Evolutionary conservation across 805 yeast genomes (phyloP).

Genomic region (Candida tammaniensis): DNA sequence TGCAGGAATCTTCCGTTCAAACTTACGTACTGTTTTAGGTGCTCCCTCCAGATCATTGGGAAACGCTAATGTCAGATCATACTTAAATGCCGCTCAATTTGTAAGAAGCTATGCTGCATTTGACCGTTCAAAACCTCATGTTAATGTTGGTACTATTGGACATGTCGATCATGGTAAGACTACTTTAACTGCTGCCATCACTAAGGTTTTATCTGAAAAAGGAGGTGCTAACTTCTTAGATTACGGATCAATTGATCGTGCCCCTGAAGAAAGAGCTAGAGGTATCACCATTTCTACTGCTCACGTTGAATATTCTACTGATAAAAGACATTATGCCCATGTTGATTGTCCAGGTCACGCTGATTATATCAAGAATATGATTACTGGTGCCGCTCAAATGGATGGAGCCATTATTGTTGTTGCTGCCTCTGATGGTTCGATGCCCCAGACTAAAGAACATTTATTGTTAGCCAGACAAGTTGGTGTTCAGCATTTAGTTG

Average conservation of each 20-base stretch:
- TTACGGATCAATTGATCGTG: constrained; percentile 90
- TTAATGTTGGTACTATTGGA: constrained; percentile 96
- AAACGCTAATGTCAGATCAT: not conserved
- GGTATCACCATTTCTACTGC: constrained; percentile 96
- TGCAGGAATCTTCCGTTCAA: constrained; percentile 4
- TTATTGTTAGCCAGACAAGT: constrained; percentile 97
- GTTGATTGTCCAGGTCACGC: constrained; percentile 96
- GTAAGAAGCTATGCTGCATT: constrained; percentile 62
- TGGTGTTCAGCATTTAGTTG: constrained; percentile 97
- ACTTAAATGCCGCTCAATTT: not conserved
- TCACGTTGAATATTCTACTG: constrained; percentile 90
- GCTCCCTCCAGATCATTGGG: too few relatives aligned
- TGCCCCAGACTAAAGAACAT: constrained; percentile 99
- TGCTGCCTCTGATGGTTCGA: constrained; percentile 98
- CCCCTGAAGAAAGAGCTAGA: constrained; percentile 97
- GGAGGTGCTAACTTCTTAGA: constrained; percentile 96
- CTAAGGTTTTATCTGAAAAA: constrained; percentile 81
- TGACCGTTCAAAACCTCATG: constrained; percentile 94
- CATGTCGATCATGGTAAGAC: constrained; percentile 99
- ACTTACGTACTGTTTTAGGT: constrained; percentile 2
- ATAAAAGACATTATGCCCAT: constrained; percentile 84
- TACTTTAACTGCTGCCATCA: constrained; percentile 96
- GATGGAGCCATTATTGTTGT: constrained; percentile 88
- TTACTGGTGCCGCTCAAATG: constrained; percentile 93
- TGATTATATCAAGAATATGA: constrained; percentile 95